phyloP scores from a whole-genome alignment of 352 stramenopile genomes.

The Phytophthora sp. region DNA sequence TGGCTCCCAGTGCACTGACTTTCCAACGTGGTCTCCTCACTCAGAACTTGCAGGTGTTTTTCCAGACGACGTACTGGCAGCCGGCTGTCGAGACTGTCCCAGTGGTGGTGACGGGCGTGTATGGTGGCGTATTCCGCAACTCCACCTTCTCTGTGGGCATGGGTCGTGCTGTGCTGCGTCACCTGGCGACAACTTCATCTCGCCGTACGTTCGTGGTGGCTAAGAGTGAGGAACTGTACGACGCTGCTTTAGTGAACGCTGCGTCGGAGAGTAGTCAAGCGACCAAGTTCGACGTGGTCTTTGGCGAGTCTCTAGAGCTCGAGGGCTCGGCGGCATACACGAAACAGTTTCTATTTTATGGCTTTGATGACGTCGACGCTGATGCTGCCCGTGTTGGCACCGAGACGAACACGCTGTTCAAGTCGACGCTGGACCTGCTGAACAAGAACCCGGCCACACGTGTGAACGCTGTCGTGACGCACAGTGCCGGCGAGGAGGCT shows the following conservation, averaged over 20 bases:
- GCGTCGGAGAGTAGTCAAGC: conserved; percentile 47
- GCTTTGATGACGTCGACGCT: conserved; percentile 82
- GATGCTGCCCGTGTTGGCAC: conserved; percentile 43
- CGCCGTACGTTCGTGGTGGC: conserved; percentile 81
- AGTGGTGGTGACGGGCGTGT: conserved; percentile 68
- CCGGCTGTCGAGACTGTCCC: conserved; percentile 22
- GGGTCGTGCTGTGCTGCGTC: conserved; percentile 67
- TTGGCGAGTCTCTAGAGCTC: conserved; percentile 51
- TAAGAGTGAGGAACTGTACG: conserved; percentile 78
- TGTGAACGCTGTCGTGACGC: conserved; percentile 62
- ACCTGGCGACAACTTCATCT: conserved; percentile 42
- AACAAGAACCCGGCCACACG: conserved; percentile 73
- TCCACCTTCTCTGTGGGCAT: conserved; percentile 72
- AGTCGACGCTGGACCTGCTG: conserved; percentile 53
- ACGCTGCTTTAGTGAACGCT: conserved; percentile 50
- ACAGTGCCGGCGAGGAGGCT: conserved; percentile 42
- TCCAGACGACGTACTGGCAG: conserved; percentile 61
- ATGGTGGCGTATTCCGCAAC: conserved; percentile 71
- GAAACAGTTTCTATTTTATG: conserved; percentile 92
- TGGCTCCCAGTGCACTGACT: conserved; percentile 58
- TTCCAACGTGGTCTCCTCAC: conserved; percentile 72
- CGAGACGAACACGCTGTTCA: conserved; percentile 42
- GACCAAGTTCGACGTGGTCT: conserved; percentile 60
- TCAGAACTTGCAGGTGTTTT: conserved; percentile 78
- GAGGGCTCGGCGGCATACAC: conserved; percentile 55